phyloP scores from a whole-genome alignment of 441 rosid species.

The Erysimum cheiri region DNA sequence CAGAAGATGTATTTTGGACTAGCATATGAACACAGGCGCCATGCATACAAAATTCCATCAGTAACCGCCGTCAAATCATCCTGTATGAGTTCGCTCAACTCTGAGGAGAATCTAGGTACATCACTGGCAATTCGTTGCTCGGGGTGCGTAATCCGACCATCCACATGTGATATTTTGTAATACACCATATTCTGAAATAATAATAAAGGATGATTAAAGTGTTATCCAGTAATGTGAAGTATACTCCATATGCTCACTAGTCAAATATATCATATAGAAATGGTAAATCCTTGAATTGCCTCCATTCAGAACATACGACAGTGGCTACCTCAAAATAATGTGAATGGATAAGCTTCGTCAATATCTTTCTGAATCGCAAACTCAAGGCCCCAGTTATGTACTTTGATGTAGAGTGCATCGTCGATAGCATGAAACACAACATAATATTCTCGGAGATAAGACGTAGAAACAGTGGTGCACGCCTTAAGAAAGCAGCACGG shows the following conservation, averaged over 20 bases:
- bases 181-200: slow-evolving; percentile 91
- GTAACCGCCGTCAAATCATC: slow-evolving; percentile 94
- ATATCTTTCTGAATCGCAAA: slow-evolving; percentile 85
- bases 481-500: slow-evolving; percentile 97
- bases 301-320: slow-evolving; percentile 13
- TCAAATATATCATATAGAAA: slow-evolving; percentile 28
- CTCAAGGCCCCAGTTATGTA: slow-evolving; percentile 91
- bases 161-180: slow-evolving; percentile 97
- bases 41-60: slow-evolving; percentile 91
- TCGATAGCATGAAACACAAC: slow-evolving; percentile 88
- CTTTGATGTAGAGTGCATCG: slow-evolving; percentile 85
- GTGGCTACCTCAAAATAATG: slow-evolving; percentile 87
- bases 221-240: slow-evolving; percentile 22
- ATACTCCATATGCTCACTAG: slow-evolving; percentile 18
- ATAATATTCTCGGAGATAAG: slow-evolving; percentile 93
- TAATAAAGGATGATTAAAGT: slow-evolving; percentile 31
- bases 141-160: slow-evolving; percentile 91
- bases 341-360: slow-evolving; percentile 89
- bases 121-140: slow-evolving; percentile 99
- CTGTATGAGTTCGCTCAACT: slow-evolving; percentile 92
- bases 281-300: slow-evolving; percentile 13
- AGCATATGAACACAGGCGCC: slow-evolving; percentile 98
- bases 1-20: slow-evolving; percentile 97
- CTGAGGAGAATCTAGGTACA: slow-evolving; percentile 93
- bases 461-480: slow-evolving; percentile 82